Evolutionary conservation across 2,329 filamentous ascomycete genomes (phyloP), one percentile per base, ranked within the genome.

Genomic region (Neofusicoccum cordaticola): DNA sequence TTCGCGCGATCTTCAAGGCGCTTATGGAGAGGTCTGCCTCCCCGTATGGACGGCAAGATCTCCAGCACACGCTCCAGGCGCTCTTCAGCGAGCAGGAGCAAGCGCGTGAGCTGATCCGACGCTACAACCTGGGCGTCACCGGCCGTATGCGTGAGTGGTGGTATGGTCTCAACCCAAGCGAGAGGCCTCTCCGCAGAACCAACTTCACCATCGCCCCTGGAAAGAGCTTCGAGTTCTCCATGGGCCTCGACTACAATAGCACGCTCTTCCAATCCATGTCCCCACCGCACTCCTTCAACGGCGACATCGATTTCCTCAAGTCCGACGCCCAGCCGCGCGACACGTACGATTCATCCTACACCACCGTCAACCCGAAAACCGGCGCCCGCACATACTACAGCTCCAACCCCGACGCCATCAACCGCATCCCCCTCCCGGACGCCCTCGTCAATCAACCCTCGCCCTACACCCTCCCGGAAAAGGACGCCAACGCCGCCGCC

Each of bases 11-110:
- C 15, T 85, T 82, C 58, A 73, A 78, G 22, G 75, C 78, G 11
- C 78, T 81, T 4, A 68, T 73, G 68, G 58, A 71, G 68, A 63
- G 71, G 61, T 68, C 17, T 66, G 69, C 44, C 22, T 34, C 39
- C 17, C 69, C 68, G 35, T 75, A 71, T 4, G 78, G 82, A 57
- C 78, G 83, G 67, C 47, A 27, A 12, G 56, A 53, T 39, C 37
- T 61, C 1, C 63, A 65, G 22, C 74, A 78, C 31, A 77, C 82
- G 2, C 77, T 86, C 56, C 77, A 82, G 1, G 78, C 80, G 39
- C 80, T 87, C 22, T 86, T 83, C 62, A 83, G 81, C 22, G 80
- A 84, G 52, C 85, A 86, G 67, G 83, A 86, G 69, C 77, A 82
- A 45, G 71, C 80, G 37, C 77, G 85, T 39, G 79, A 84, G 65